These are phyloP conservation scores for Phoma sp. DNA, from an alignment of 2,329 filamentous ascomycete species.

Conservation along the genomic window DNA sequence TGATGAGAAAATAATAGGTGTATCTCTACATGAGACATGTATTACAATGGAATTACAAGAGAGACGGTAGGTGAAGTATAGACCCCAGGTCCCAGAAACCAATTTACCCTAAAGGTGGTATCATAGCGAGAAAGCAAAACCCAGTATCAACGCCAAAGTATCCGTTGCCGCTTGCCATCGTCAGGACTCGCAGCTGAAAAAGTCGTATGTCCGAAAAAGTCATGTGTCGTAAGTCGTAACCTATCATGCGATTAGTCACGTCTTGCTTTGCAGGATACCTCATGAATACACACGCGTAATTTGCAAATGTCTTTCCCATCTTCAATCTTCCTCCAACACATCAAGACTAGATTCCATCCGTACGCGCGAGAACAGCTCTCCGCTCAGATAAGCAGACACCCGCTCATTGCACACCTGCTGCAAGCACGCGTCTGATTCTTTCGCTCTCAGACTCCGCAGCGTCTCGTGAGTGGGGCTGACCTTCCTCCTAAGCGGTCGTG, in stretches of 20 bases:
- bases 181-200: neutral
- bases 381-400: slow-evolving; percentile 39
- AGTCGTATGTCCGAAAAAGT: neutral
- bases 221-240: neutral
- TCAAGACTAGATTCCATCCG: neutral
- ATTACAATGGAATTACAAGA: no score
- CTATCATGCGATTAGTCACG: neutral
- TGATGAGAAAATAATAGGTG: no score
- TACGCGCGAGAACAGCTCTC: slow-evolving; percentile 24
- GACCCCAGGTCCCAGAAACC: neutral
- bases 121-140: neutral
- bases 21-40: no score
- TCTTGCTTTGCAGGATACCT: neutral
- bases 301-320: neutral
- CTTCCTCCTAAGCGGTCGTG: slow-evolving; percentile 21
- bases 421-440: slow-evolving; percentile 44
- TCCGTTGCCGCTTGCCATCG: neutral
- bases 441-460: slow-evolving; percentile 41
- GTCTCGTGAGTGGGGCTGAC: slow-evolving; percentile 26
- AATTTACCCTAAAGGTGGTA: neutral
- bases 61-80: no score
- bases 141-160: neutral
- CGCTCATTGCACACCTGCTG: slow-evolving; percentile 40
- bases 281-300: neutral
- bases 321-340: neutral